Conservation (phyloP, 352 stramenopile species). For the Pythium oligandrum region DNA sequence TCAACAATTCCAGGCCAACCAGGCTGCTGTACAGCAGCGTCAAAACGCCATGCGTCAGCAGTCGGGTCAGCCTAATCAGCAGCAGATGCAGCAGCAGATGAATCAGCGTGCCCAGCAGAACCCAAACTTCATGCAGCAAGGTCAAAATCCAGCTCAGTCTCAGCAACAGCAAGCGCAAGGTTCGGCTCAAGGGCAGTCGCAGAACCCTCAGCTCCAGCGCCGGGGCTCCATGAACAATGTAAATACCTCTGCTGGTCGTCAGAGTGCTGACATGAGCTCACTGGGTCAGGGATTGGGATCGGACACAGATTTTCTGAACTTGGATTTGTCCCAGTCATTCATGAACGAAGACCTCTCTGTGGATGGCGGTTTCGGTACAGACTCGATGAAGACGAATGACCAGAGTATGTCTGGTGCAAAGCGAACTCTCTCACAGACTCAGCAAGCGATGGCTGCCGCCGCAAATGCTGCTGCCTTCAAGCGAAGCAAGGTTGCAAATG, state of each 20-base stretch:
- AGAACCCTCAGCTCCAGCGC: constrained; percentile 31
- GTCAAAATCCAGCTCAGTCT: constrained; percentile 34
- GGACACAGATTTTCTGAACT: constrained; percentile 74
- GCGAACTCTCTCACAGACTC: constrained; percentile 69
- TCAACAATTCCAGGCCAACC: constrained; percentile 30
- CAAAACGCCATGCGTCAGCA: constrained; percentile 56
- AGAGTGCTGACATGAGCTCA: constrained; percentile 48
- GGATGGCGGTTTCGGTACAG: constrained; percentile 14
- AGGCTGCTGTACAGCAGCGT: constrained; percentile 21
- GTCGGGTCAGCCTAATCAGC: constrained; percentile 39
- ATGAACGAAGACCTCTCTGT: constrained; percentile 49
- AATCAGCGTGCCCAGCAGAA: constrained; percentile 20
- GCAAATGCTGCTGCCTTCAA: constrained; percentile 81
- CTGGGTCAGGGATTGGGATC: constrained; percentile 27
- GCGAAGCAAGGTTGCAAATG: constrained; percentile 61
- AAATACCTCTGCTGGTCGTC: constrained; percentile 20
- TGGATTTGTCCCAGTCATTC: constrained; percentile 72
- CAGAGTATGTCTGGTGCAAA: constrained; percentile 34
- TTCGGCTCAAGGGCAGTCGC: constrained; percentile 4
- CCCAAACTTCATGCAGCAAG: constrained; percentile 59
- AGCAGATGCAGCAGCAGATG: constrained; percentile 22
- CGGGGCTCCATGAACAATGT: constrained; percentile 32
- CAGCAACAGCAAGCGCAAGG: constrained; percentile 14
- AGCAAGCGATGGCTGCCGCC: constrained; percentile 78
- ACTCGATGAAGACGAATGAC: background rate